These are phyloP conservation scores for Dipodascopsis uninucleata DNA, from an alignment of 805 yeast genomes.

Conservation along the genomic window DNA sequence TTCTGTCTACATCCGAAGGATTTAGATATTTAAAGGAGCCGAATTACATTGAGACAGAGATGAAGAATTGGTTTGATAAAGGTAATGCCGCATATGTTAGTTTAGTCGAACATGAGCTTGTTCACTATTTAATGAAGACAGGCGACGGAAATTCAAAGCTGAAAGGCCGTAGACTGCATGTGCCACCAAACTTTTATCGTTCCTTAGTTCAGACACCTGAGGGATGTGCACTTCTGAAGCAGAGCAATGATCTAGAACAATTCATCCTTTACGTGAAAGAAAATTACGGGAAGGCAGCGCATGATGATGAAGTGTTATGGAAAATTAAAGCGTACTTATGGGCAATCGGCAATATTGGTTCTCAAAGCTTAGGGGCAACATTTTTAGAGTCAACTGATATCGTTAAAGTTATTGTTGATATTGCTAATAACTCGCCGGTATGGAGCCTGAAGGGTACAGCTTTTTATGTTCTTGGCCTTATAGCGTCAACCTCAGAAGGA, in stretches of 20 bases:
- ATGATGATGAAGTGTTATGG: slow-evolving; percentile 39
- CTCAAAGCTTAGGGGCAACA: slow-evolving; percentile 64
- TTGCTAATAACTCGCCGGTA: slow-evolving; percentile 47
- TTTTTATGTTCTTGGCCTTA: slow-evolving; percentile 69
- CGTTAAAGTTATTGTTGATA: slow-evolving; percentile 50
- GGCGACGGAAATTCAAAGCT: not conserved
- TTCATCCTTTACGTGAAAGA: slow-evolving; percentile 33
- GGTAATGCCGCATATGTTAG: slow-evolving; percentile 28
- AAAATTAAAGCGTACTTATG: slow-evolving; percentile 73
- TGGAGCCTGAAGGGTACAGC: slow-evolving; percentile 73
- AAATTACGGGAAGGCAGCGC: slow-evolving; percentile 25
- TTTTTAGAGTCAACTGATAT: slow-evolving; percentile 51
- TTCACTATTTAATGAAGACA: slow-evolving; percentile 9
- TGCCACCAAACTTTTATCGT: slow-evolving; percentile 71
- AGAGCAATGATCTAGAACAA: slow-evolving; percentile 41
- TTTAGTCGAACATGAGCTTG: slow-evolving; percentile 27
- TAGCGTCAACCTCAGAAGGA: slow-evolving; percentile 72
- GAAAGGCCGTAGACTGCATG: slow-evolving; percentile 5
- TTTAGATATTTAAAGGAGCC: slow-evolving; percentile 58
- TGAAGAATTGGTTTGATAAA: slow-evolving; percentile 57
- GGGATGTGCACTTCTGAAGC: slow-evolving; percentile 62
- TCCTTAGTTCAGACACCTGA: slow-evolving; percentile 76
- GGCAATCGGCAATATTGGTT: slow-evolving; percentile 82
- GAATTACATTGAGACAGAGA: slow-evolving; percentile 60
- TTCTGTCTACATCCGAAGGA: slow-evolving; percentile 66